Evolutionary conservation across 2,329 filamentous ascomycete genomes (phyloP), one percentile per base, ranked within the genome.

Genomic region (Teratosphaeria zuluensis): DNA sequence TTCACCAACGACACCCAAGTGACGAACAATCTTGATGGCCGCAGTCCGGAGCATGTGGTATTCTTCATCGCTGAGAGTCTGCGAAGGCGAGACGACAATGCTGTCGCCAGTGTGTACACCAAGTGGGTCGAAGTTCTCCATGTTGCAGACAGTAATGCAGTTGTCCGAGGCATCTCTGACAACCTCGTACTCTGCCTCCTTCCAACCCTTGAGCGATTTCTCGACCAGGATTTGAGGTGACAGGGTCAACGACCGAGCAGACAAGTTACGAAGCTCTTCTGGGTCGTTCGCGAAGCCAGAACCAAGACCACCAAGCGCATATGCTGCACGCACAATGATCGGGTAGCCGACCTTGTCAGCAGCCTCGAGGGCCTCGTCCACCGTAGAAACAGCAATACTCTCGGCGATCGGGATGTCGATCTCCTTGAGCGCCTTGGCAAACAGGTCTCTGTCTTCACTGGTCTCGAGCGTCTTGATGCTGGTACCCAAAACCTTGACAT

Each of bases 201-300:
- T 99, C 94, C 94, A 99, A 75, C 94, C 94, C 81, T 96, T 97
- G 67, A 99, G 85, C 56, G 91, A 96, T 78, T 97, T 97, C 81
- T 99, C 94, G 60, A 99, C 92, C 72, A 99, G 77, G 69, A 99
- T 96, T 76, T 99, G 94, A 55, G 94, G 92, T 2, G 92, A 92
- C 38, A 97, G 84, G 52, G 92, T 95, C 59, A 99, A 82, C 53
- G 92, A 97, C 64, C 90, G 86, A 62, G 94, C 92, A 65, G 92
- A 88, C 82, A 99, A 83, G 76, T 97, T 91, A 73, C 89, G 87
- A 59, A 99, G 85, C 78, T 99, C 94, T 71, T 96, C 91, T 67
- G 88, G 81, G 76, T 96, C 94, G 77, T 91, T 88, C 66, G 94
- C 94, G 73, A 99, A 99, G 56, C 94, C 94, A 64, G 92, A 96